phyloP scores from a whole-genome alignment of 768 basidiomycete species.

The Lactarius hatsudake region DNA sequence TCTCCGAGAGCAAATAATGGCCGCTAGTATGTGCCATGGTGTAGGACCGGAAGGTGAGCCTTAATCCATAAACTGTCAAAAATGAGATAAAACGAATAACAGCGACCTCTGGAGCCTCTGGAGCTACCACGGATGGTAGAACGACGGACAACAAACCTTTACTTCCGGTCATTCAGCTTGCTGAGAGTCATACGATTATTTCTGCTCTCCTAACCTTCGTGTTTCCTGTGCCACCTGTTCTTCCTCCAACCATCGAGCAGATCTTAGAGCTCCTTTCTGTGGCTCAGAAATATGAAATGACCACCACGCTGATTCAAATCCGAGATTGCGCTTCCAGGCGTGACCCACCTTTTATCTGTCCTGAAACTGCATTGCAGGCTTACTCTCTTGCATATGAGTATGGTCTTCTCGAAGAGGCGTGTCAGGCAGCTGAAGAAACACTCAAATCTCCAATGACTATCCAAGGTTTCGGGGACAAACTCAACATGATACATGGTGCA shows the following conservation, averaged over 20 bases:
- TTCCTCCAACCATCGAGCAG: constrained; percentile 6
- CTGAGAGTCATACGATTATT: not conserved
- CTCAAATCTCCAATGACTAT: not conserved
- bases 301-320: not conserved
- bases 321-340: not conserved
- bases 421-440: not conserved
- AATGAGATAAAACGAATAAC: no score
- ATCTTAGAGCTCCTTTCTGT: constrained; percentile 6
- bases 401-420: not conserved
- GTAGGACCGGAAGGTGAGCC: no score
- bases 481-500: not conserved
- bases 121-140: no score
- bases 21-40: no score
- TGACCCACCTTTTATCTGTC: not conserved
- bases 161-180: not conserved
- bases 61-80: no score
- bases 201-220: constrained; percentile 1
- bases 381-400: not conserved
- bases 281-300: constrained; percentile 13
- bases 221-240: not conserved
- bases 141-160: no score
- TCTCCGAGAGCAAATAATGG: no score
- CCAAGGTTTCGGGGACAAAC: no score
- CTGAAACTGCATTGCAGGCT: not conserved
- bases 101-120: no score